Evolutionary conservation across 2,329 filamentous ascomycete species (phyloP).

Genomic region (Mycocentrospora acerina): DNA sequence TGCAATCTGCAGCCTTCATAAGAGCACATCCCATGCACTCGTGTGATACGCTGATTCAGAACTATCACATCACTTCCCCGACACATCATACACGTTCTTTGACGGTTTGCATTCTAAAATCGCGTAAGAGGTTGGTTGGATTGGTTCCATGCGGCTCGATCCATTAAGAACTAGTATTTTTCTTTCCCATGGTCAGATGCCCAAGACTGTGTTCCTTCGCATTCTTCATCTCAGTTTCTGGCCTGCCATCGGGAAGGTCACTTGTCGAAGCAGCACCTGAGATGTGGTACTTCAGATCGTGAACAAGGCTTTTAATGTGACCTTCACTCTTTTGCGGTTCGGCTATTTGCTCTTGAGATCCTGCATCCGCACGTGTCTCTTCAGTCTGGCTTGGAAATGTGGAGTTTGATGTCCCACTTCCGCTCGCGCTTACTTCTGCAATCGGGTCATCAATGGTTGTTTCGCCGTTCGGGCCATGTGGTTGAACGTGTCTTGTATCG

Average conservation of each 20-base stretch:
- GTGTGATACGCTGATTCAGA: conserved; percentile 26
- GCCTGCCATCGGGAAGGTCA: conserved; percentile 46
- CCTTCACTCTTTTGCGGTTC: conserved; percentile 21
- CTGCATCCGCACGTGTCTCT: conserved; percentile 4
- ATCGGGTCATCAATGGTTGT: conserved; percentile 32
- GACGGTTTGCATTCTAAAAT: no score
- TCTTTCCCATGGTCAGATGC: conserved; percentile 28
- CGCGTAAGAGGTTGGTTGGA: background rate
- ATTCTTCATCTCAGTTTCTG: conserved; percentile 43
- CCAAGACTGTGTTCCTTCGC: conserved; percentile 37
- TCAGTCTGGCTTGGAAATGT: conserved; percentile 20
- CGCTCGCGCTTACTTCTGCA: conserved; percentile 17
- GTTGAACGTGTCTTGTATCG: conserved; percentile 43
- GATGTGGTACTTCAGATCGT: conserved; percentile 31
- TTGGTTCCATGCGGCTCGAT: background rate
- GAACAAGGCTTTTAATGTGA: conserved; percentile 22
- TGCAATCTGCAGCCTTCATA: conserved; percentile 26
- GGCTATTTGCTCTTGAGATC: conserved; percentile 3
- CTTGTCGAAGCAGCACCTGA: conserved; percentile 39
- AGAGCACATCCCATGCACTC: conserved; percentile 19
- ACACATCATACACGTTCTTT: conserved; percentile 6
- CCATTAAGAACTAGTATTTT: conserved; percentile 21
- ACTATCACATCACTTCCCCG: conserved; percentile 5
- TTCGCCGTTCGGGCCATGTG: conserved; percentile 41
- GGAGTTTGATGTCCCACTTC: conserved; percentile 17